Percentiles rank a stretch among this genome's conserved stretches.
Evolutionary conservation across 345 rosid genomes (phyloP).

Genomic region (Acer saccharum): DNA sequence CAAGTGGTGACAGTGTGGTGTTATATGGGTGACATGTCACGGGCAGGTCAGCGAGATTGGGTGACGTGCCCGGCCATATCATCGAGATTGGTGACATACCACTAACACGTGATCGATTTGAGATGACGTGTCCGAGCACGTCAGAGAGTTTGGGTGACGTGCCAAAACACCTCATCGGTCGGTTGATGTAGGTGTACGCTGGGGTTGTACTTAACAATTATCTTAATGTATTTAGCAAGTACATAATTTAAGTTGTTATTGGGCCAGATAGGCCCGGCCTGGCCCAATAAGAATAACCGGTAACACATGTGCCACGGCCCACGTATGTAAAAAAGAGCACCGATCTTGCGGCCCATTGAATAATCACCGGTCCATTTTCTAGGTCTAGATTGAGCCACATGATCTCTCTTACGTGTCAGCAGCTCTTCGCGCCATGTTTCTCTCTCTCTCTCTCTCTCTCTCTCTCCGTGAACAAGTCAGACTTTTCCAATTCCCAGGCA

Average conservation of each 20-base stretch:
- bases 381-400: constrained; percentile 40
- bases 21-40: no score
- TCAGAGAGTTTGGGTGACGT: no score
- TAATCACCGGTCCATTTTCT: neutral
- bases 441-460: neutral
- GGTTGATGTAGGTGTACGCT: no score
- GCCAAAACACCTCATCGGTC: no score
- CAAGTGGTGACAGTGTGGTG: constrained; percentile 34
- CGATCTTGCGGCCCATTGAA: neutral
- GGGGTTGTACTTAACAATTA: no score
- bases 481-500: neutral
- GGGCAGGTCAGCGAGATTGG: no score
- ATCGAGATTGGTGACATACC: no score
- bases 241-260: neutral
- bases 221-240: neutral
- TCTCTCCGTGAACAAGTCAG: neutral
- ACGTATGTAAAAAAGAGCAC: neutral
- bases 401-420: constrained; percentile 21
- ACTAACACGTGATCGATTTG: no score
- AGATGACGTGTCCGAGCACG: no score
- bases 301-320: neutral
- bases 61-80: no score
- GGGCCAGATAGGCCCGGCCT: no score
- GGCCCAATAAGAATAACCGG: neutral
- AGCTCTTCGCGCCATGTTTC: constrained; percentile 36